phyloP scores from a whole-genome alignment of 805 yeast species.

The Metschnikowia koreensis region DNA sequence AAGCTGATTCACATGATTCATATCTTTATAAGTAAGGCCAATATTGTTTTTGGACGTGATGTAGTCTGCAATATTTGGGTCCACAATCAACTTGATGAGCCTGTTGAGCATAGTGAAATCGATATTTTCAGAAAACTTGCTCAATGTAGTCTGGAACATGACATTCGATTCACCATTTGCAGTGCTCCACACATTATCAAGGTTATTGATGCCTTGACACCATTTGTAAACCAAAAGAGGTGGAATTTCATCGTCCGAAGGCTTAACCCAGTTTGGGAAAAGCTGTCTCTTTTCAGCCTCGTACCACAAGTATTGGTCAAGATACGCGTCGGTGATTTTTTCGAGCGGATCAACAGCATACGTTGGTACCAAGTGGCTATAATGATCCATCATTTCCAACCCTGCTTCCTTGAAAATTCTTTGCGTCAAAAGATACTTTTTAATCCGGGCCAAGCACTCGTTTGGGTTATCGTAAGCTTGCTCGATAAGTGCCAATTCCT shows the following conservation, averaged over 20 bases:
- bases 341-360: constrained; percentile 89
- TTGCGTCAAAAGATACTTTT: constrained; percentile 78
- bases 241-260: constrained; percentile 90
- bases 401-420: constrained; percentile 88
- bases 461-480: constrained; percentile 97
- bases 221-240: constrained; percentile 90
- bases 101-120: constrained; percentile 87
- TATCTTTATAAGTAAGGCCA: constrained; percentile 80
- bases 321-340: constrained; percentile 91
- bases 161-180: constrained; percentile 75
- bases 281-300: constrained; percentile 84
- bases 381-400: constrained; percentile 88
- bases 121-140: constrained; percentile 75
- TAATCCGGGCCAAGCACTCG: constrained; percentile 82
- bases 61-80: constrained; percentile 91
- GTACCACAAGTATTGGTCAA: constrained; percentile 95
- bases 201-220: constrained; percentile 86
- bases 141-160: constrained; percentile 72
- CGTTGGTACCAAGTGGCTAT: constrained; percentile 79
- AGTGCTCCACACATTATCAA: constrained; percentile 76
- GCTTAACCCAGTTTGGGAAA: constrained; percentile 96
- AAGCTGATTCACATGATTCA: constrained; percentile 87
- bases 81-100: constrained; percentile 74
- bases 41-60: constrained; percentile 89
- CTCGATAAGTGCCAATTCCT: constrained; percentile 88